Evolutionary conservation across 2,329 filamentous ascomycete species (phyloP), one percentile per base, ranked within the genome.

Genomic region (Pezicula radicicola): DNA sequence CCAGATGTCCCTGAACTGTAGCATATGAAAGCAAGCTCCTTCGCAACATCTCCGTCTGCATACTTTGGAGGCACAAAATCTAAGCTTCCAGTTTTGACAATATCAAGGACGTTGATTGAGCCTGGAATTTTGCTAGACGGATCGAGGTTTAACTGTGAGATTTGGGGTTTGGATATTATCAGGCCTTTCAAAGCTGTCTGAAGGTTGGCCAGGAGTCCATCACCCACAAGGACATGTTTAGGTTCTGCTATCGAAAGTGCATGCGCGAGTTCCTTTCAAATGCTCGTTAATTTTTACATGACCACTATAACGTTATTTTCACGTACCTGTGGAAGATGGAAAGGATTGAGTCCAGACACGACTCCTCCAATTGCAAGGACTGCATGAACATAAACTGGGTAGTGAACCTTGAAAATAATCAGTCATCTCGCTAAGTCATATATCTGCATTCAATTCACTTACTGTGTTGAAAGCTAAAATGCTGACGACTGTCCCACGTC

Each of bases 21-120:
- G 1, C 93, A 89, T 50, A 96, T 69, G 64, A 92, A 95, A 0
- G 89, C 85, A 27, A 92, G 67, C 63, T 95, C 89, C 51, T 81
- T 83, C 40, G 50, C 47, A 9, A 51, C 43, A 18, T 37, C 35
- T 37, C 35, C 35, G 9, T 37, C 13, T 15, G 35, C 35, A 37
- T 37, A 37, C 3, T 4, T 37, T 37, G 35, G 35, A 37, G 13
- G 6, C 3, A 37, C 35, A 13, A 37, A 37, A 37, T 37, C 16
- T 15, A 4, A 4, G 35, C 7, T 37, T 16, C 35, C 35, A 37
- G 13, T 15, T 16, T 37, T 37, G 35, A 37, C 8, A 37, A 37
- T 37, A 37, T 37, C 35, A 37, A 37, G 35, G 13, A 37, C 13
- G 35, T 37, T 37, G 9, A 37, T 37, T 15, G 13, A 9, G 16